Conservation (phyloP, 345 rosid genomes). For the Psidium friedrichsthalianum region DNA sequence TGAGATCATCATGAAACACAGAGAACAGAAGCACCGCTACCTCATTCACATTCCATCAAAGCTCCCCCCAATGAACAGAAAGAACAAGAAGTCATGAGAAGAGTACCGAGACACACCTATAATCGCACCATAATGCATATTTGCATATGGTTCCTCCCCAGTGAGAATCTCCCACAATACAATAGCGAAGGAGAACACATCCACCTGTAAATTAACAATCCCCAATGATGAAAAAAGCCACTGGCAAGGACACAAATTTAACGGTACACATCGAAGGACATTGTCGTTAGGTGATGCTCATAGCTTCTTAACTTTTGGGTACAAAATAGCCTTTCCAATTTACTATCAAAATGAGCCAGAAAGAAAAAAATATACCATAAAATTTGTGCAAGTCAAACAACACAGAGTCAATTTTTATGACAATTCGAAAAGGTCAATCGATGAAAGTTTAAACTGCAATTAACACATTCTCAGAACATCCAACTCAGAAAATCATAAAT, state of each 20-base stretch:
- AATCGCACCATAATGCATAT: slow-evolving; percentile 86
- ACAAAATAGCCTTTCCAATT: background rate
- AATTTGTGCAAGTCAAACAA: background rate
- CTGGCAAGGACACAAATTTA: background rate
- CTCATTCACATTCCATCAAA: background rate
- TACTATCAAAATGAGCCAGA: background rate
- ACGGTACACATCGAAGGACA: background rate
- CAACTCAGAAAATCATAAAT: background rate
- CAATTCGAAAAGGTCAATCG: background rate
- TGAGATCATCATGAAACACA: background rate
- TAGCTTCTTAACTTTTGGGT: background rate
- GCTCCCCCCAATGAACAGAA: background rate
- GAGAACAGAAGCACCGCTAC: background rate
- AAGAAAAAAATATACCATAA: background rate
- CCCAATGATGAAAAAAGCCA: background rate
- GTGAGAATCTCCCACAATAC: slow-evolving; percentile 85
- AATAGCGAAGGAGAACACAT: slow-evolving; percentile 86
- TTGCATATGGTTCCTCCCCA: slow-evolving; percentile 80
- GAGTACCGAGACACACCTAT: slow-evolving; percentile 37
- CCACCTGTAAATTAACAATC: slow-evolving; percentile 39
- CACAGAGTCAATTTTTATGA: background rate
- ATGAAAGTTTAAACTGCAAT: background rate
- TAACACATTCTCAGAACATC: background rate
- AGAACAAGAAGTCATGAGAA: background rate
- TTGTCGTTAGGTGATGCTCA: background rate